Conservation (phyloP, 2,329 filamentous ascomycete genomes). For the Trichoderma endophyticum region DNA sequence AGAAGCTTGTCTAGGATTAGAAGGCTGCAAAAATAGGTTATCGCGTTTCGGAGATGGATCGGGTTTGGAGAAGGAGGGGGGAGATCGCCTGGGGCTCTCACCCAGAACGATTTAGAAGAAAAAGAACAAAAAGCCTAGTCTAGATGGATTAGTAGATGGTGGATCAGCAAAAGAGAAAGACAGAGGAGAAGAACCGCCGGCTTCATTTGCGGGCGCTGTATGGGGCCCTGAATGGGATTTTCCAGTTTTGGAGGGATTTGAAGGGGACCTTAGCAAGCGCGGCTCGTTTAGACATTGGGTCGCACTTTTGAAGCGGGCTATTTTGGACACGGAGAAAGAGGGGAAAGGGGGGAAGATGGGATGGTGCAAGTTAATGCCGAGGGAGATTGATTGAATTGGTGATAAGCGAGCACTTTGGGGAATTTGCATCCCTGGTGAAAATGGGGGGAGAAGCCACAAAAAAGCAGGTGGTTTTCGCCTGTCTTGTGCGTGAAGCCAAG, state of each 20-base stretch:
- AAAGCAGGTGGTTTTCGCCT: background rate
- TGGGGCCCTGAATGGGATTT: background rate
- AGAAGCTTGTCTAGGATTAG: background rate
- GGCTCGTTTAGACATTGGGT: background rate
- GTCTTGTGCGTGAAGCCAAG: background rate
- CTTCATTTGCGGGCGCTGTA: background rate
- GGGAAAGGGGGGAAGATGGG: background rate
- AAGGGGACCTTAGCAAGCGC: background rate
- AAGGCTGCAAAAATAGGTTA: background rate
- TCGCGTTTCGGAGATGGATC: background rate
- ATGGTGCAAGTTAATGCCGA: background rate
- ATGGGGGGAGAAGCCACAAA: background rate
- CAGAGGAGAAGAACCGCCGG: background rate
- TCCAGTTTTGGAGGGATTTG: background rate
- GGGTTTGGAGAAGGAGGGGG: background rate
- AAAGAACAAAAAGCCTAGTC: background rate
- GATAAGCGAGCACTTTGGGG: background rate
- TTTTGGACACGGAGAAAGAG: background rate
- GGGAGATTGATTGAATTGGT: background rate
- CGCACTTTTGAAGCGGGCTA: background rate
- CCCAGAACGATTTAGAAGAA: background rate
- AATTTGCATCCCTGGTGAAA: background rate
- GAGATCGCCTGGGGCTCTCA: background rate
- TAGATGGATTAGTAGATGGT: background rate
- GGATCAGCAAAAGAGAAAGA: background rate